phyloP scores from a whole-genome alignment of 2,329 filamentous ascomycete species.

The Trichophyton schoenleinii region DNA sequence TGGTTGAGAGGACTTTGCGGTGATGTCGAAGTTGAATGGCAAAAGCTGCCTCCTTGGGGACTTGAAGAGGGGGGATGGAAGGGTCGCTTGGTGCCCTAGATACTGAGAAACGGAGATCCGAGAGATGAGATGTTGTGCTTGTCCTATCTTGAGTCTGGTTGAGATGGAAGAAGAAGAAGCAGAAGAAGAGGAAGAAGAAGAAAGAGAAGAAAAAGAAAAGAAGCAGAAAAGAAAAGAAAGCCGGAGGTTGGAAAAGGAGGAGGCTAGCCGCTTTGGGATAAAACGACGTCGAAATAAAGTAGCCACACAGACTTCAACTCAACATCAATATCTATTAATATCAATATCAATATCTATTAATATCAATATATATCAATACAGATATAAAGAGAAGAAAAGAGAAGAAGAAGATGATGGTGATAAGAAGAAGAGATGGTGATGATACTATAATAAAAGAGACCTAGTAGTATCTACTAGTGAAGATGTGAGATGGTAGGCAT shows the following conservation, averaged over 20 bases:
- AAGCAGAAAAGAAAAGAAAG: constrained; percentile 12
- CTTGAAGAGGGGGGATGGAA: constrained; percentile 53
- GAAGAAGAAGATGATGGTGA: no score
- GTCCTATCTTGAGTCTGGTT: neutral
- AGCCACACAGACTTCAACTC: no score
- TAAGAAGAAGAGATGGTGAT: no score
- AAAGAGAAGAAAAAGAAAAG: constrained; percentile 6
- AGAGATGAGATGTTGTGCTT: constrained; percentile 8
- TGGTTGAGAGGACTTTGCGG: constrained; percentile 17
- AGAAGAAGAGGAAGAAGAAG: constrained; percentile 12
- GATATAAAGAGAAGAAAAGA: no score
- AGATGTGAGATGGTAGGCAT: no score
- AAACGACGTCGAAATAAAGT: neutral
- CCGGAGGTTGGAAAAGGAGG: constrained; percentile 8
- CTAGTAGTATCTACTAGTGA: no score
- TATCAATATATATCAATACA: no score
- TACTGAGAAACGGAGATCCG: constrained; percentile 27
- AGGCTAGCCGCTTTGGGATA: neutral
- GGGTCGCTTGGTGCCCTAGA: constrained; percentile 89
- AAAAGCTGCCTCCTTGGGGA: constrained; percentile 34
- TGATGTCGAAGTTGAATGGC: constrained; percentile 38
- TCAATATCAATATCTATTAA: no score
- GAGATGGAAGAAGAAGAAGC: constrained; percentile 14
- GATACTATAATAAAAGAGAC: no score
- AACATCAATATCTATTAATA: no score